Base-by-base conservation (phyloP, 768 basidiomycete species). In the Termitomyces eurrhizus region DNA sequence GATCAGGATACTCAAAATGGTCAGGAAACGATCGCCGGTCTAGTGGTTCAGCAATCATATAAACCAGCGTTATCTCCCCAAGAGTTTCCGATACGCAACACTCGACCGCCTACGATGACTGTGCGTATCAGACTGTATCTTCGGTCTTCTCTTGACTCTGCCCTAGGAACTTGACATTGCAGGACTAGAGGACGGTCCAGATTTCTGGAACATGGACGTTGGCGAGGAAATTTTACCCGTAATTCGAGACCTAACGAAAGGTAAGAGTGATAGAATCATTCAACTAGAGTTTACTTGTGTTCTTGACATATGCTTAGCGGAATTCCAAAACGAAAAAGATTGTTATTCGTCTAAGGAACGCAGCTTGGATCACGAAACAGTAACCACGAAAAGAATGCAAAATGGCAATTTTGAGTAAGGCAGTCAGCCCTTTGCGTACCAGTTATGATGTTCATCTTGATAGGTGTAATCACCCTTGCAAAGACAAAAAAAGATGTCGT, bases 381-480 rank as follows among this genome's bases (percentile, higher is more conserved):
- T 54, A 1, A 55, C 61, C n/a, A 69, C 73, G 1, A 77, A 74
- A 61, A 78, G 74, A 64, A 75, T 86, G 16, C 73, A 81, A 2
- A 87, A 90, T 67, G 89, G 89, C 14, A 87, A 83, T 59, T 86
- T 83, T 63, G 75, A 77, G 90, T 88, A 64, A 60, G 81, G 61
- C n/a, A 52, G 32, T 12, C 24, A 53, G 26, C 14, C 18, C n/a
- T 36, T n/a, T 44, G 2, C 52, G 11, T 12, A 18, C 24, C 3
- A 32, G 57, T 57, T 6, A 26, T 53, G 11, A 56, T 13, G 29
- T 33, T 52, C 21, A 48, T 46, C 26, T 16, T 51, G 16, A 64
- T 42, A 92, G 90, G 53, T 94, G 92, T 67, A 89, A 90, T 65
- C 92, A 94, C 65, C 55, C 80, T 24, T 94, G 92, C 78, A 90